Evolutionary conservation across 352 stramenopile species (phyloP).

Genomic region (Phytophthora lateralis): DNA sequence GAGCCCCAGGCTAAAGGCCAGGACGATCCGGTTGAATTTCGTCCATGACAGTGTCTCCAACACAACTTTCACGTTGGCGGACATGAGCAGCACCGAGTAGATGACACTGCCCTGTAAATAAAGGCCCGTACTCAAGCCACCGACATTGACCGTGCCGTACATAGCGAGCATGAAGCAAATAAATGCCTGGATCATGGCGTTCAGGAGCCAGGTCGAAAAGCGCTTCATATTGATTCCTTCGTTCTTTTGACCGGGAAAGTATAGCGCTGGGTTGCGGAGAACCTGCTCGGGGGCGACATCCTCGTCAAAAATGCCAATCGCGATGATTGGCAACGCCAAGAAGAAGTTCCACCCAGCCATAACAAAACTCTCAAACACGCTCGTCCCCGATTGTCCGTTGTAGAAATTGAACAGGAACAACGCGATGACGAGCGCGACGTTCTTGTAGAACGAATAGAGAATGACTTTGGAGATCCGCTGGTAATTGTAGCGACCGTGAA

Average conservation of each 20-base stretch:
- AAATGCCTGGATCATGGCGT: constrained; percentile 68
- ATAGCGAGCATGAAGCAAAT: constrained; percentile 69
- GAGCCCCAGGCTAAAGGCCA: constrained; percentile 60
- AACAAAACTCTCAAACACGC: constrained; percentile 85
- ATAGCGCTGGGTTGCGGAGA: constrained; percentile 62
- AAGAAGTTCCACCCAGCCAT: constrained; percentile 87
- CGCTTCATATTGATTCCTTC: constrained; percentile 68
- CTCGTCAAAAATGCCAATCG: constrained; percentile 82
- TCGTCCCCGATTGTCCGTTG: constrained; percentile 83
- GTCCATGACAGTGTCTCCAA: constrained; percentile 82
- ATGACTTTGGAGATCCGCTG: constrained; percentile 94
- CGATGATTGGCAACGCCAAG: constrained; percentile 89
- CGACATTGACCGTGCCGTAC: constrained; percentile 44
- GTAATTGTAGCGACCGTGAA: constrained; percentile 98
- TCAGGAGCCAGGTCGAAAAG: constrained; percentile 67
- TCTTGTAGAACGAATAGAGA: constrained; percentile 89
- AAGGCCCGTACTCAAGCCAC: constrained; percentile 40
- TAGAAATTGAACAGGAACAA: constrained; percentile 85
- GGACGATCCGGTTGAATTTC: constrained; percentile 62
- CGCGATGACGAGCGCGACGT: constrained; percentile 69
- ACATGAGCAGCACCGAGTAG: constrained; percentile 78
- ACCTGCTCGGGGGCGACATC: constrained; percentile 72
- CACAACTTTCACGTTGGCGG: constrained; percentile 77
- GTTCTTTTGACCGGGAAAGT: constrained; percentile 65
- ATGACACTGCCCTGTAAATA: constrained; percentile 74